Conservation (phyloP, 129 eudicot species). For the Escallonia rubra region DNA sequence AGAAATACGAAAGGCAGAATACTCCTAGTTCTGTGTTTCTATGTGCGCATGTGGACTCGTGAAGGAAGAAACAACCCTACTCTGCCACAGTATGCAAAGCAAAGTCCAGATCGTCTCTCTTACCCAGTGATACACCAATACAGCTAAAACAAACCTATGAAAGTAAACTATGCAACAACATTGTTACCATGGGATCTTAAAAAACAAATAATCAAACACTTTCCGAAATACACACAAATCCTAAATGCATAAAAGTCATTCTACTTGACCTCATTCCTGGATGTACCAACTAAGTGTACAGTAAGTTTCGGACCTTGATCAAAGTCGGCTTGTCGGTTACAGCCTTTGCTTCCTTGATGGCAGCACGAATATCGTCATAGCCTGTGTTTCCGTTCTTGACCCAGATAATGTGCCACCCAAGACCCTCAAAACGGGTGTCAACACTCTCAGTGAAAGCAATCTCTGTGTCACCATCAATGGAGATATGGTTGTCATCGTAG, state of each 20-base stretch:
- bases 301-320: conserved; percentile 57
- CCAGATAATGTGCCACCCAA: conserved; percentile 98
- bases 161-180: neutral
- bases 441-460: conserved; percentile 88
- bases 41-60: no score
- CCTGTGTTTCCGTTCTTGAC: conserved; percentile 95
- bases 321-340: conserved; percentile 90
- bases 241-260: no score
- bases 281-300: neutral
- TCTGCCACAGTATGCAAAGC: no score
- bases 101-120: no score
- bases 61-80: no score
- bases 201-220: neutral
- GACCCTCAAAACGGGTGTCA: conserved; percentile 81
- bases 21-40: no score
- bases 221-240: neutral
- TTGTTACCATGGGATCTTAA: neutral
- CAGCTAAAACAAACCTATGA: no score
- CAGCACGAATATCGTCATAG: conserved; percentile 97
- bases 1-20: no score
- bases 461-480: conserved; percentile 95
- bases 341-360: conserved; percentile 89
- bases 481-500: conserved; percentile 93
- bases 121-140: no score
- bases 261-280: neutral